These are phyloP conservation scores for Krasilnikovozyma curviuscula DNA, from an alignment of 768 basidiomycete species.

Conservation along the genomic window DNA sequence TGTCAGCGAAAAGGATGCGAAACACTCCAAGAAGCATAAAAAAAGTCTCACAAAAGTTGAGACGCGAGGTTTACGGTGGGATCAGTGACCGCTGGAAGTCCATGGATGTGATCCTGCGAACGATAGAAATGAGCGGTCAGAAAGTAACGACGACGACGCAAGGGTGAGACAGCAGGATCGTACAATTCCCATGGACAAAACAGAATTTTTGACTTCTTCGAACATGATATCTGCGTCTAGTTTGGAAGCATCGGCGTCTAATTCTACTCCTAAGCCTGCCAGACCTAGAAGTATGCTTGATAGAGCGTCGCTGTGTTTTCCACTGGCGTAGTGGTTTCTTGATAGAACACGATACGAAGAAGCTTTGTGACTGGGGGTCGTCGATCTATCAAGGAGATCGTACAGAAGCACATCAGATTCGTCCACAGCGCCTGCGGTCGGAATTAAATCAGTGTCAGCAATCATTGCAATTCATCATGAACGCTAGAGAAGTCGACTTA, in stretches of 20 bases:
- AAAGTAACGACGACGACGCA: no score
- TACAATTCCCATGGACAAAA: slow-evolving; percentile 49
- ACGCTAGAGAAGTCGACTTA: no score
- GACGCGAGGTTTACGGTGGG: slow-evolving; percentile 43
- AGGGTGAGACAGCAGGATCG: no score
- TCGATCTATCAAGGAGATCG: neutral
- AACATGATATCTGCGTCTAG: slow-evolving; percentile 47
- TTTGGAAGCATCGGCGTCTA: slow-evolving; percentile 37
- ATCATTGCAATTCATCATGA: no score
- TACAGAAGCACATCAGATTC: neutral
- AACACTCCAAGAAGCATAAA: neutral
- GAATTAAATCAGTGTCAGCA: no score
- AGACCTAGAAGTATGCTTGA: slow-evolving; percentile 42
- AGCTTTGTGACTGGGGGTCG: neutral
- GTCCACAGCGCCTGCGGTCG: slow-evolving; percentile 23
- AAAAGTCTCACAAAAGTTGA: slow-evolving; percentile 43
- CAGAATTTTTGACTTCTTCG: slow-evolving; percentile 49
- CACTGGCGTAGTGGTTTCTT: neutral
- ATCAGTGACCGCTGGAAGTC: slow-evolving; percentile 44
- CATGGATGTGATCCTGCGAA: slow-evolving; percentile 37
- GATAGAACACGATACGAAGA: neutral
- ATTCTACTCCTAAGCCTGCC: slow-evolving; percentile 41
- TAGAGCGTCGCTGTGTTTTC: no score
- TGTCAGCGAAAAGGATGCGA: neutral
- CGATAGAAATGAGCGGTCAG: neutral